Percentiles rank a stretch among this genome's conserved stretches.
Conservation (phyloP, 352 stramenopile genomes). For the Peronospora destructor region DNA sequence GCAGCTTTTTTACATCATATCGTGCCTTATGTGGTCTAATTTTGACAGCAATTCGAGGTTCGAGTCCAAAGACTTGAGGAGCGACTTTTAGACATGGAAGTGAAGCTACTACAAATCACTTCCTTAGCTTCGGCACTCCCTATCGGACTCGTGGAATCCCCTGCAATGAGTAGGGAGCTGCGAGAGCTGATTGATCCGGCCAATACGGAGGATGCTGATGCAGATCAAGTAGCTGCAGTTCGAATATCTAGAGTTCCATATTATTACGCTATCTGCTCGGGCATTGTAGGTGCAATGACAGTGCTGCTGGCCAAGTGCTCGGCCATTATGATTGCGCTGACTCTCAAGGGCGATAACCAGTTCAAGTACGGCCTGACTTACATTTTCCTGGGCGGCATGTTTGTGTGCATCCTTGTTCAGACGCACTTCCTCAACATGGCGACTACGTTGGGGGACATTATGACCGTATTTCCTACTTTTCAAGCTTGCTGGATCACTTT, state of each 20-base stretch:
- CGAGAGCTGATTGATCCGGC: conserved; percentile 23
- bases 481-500: conserved; percentile 87
- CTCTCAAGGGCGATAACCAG: conserved; percentile 78
- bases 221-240: conserved; percentile 28
- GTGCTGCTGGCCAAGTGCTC: conserved; percentile 83
- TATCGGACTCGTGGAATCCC: conserved; percentile 13
- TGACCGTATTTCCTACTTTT: conserved; percentile 87
- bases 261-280: conserved; percentile 84
- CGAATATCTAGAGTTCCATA: conserved; percentile 54
- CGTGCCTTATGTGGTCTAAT: conserved; percentile 3
- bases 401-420: conserved; percentile 80
- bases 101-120: conserved; percentile 39
- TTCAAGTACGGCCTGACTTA: conserved; percentile 83
- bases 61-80: conserved; percentile 63
- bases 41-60: conserved; percentile 46
- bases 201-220: conserved; percentile 26
- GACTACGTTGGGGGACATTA: conserved; percentile 76
- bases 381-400: conserved; percentile 82
- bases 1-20: not conserved
- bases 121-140: conserved; percentile 16
- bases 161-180: conserved; percentile 30
- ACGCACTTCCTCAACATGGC: conserved; percentile 86
- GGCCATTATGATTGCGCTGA: conserved; percentile 79
- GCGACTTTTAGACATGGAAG: conserved; percentile 59
- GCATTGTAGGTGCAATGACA: conserved; percentile 78